Evolutionary conservation across 2,329 filamentous ascomycete genomes (phyloP), one percentile per base, ranked within the genome.

Genomic region (Colletotrichum karsti): DNA sequence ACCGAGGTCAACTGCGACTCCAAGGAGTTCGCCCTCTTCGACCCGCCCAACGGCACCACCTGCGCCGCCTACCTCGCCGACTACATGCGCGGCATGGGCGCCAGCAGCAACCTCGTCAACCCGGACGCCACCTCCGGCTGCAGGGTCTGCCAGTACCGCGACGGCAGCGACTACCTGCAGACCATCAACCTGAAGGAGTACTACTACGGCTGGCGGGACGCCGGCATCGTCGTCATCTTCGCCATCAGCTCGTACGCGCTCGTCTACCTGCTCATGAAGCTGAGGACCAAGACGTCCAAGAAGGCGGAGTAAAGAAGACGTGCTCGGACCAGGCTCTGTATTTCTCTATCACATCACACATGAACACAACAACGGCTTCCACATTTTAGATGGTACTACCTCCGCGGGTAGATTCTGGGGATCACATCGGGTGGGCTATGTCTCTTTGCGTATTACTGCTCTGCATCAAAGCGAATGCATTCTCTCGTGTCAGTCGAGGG

Each of bases 191-290:
- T 93, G 7, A 81, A 82, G 1, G 82, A 88, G 4, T 88, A 91
- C 71, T 87, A 83, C 68, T 89, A 89, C 71, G 90, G 89, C 0
- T 93, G 91, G 91, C 83, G 91, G 54, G 84, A 93, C 76, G 87
- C 88, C 0, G 91, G 74, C 0, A 88, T 92, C 53, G 83, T 86
- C 3, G 85, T 85, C 2, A 78, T 88, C 5, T 90, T 91, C 70
- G 85, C 81, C 1, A 67, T 88, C 41, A 85, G 82, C 62, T 86
- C 83, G 1, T 91, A 91, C 59, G 75, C 74, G 0, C 48, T 84
- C 55, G 83, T 85, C 7, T 84, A 81, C 63, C 64, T 72, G 2
- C 73, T 85, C 59, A 85, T 85, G 83, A 85, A 84, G 77, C 75
- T 85, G 44, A 75, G 83, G 22, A 85, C 82, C 20, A 85, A 84